phyloP scores from a whole-genome alignment of 2,329 filamentous ascomycete species.

The Alternaria triticimaculans region DNA sequence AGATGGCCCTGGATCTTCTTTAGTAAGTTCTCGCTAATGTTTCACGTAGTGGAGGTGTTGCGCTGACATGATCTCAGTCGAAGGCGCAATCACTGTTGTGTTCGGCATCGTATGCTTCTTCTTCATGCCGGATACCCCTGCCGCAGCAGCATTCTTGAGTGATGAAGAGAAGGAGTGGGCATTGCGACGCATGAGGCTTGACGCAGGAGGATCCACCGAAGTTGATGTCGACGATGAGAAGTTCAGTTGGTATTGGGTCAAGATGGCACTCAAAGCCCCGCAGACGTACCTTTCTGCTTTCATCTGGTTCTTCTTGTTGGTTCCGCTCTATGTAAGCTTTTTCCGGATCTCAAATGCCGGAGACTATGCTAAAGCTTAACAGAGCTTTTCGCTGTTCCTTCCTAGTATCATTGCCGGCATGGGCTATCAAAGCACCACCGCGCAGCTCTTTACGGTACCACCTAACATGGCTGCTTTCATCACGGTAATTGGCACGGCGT shows the following conservation, averaged over 20 bases:
- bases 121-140: slow-evolving; percentile 57
- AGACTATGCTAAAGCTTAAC: slow-evolving; percentile 3
- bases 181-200: slow-evolving; percentile 36
- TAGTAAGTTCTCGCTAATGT: slow-evolving; percentile 10
- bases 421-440: slow-evolving; percentile 48
- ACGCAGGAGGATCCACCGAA: slow-evolving; percentile 32
- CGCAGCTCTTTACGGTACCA: slow-evolving; percentile 49
- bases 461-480: slow-evolving; percentile 54
- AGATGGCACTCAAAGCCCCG: slow-evolving; percentile 36
- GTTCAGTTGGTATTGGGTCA: slow-evolving; percentile 53
- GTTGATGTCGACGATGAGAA: slow-evolving; percentile 47
- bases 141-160: slow-evolving; percentile 42
- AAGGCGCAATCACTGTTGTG: slow-evolving; percentile 36
- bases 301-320: slow-evolving; percentile 49
- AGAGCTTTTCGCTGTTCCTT: slow-evolving; percentile 49
- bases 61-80: slow-evolving; percentile 39
- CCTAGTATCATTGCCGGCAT: slow-evolving; percentile 49
- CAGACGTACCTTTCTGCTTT: slow-evolving; percentile 50
- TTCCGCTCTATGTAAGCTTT: slow-evolving; percentile 51
- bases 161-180: slow-evolving; percentile 37
- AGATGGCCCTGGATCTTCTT: slow-evolving; percentile 45
- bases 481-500: slow-evolving; percentile 48
- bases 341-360: not conserved
- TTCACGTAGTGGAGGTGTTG: not conserved
- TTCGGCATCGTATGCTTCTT: slow-evolving; percentile 58